Percentiles rank a stretch among this genome's conserved stretches.
These are phyloP conservation scores for Spergularia bocconei DNA, from an alignment of 148 eudicot species.

Conservation along the genomic window DNA sequence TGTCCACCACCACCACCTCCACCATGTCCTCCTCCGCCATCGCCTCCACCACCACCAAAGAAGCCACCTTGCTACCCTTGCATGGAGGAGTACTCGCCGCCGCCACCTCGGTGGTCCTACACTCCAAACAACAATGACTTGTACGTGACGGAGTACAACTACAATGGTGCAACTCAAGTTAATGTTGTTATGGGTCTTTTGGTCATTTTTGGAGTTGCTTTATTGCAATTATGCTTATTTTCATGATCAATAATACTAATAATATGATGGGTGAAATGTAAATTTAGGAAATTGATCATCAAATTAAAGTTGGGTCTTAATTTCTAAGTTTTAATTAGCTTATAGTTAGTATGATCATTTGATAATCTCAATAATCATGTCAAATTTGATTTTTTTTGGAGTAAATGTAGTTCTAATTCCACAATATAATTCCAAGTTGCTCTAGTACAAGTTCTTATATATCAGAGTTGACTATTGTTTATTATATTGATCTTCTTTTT, in stretches of 20 bases:
- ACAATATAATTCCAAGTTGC: not conserved
- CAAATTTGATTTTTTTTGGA: not conserved
- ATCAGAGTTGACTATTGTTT: not conserved
- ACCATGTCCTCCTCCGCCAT: constrained; percentile 22
- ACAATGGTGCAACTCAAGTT: constrained; percentile 20
- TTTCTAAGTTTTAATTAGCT: not conserved
- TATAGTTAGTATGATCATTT: not conserved
- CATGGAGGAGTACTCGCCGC: constrained; percentile 29
- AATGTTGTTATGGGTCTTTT: constrained; percentile 9
- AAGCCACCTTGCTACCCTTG: constrained; percentile 29
- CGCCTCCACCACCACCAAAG: constrained; percentile 41
- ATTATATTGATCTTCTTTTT: too few relatives aligned
- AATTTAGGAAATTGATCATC: constrained; percentile 23
- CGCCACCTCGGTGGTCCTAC: constrained; percentile 39
- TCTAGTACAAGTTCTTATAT: too few relatives aligned
- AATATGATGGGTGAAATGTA: constrained; percentile 11
- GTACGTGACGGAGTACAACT: constrained; percentile 32
- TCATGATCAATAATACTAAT: constrained; percentile 10
- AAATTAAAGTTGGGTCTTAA: not conserved
- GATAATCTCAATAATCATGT: constrained; percentile 15
- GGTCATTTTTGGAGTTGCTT: constrained; percentile 16
- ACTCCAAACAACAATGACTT: constrained; percentile 29
- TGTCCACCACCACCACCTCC: constrained; percentile 40
- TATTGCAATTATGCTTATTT: constrained; percentile 22
- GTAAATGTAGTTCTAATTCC: not conserved